Conservation (phyloP, 2,329 filamentous ascomycete genomes). For the Blastomyces parvus region DNA sequence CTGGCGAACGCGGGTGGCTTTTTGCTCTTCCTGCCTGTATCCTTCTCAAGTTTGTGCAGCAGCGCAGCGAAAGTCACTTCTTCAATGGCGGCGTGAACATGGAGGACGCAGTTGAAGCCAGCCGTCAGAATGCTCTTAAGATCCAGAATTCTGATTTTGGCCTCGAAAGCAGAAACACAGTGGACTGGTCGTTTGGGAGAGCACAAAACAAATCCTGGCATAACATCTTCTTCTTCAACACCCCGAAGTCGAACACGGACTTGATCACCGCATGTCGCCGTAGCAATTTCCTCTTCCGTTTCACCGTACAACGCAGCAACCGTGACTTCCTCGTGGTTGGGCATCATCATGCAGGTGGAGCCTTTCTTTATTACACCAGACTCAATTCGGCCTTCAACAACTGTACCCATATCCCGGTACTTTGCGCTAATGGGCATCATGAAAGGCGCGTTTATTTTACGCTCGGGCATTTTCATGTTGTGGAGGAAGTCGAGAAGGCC, state of each 20-base stretch:
- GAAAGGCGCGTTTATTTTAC: constrained; percentile 94
- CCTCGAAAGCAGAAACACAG: constrained; percentile 81
- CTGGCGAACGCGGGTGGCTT: constrained; percentile 82
- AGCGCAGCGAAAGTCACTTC: constrained; percentile 86
- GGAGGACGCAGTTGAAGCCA: constrained; percentile 95
- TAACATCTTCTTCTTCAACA: constrained; percentile 93
- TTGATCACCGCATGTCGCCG: constrained; percentile 86
- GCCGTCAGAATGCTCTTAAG: constrained; percentile 88
- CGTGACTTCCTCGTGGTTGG: constrained; percentile 72
- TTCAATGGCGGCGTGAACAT: constrained; percentile 95
- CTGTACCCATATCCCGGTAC: constrained; percentile 93
- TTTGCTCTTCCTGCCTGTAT: constrained; percentile 89
- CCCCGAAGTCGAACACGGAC: constrained; percentile 85
- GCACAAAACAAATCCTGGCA: constrained; percentile 92
- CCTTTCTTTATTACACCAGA: constrained; percentile 89
- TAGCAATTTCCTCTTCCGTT: constrained; percentile 79
- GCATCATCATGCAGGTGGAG: constrained; percentile 84
- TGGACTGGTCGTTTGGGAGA: constrained; percentile 89
- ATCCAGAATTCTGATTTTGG: constrained; percentile 90
- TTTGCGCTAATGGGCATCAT: constrained; percentile 98
- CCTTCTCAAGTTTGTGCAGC: constrained; percentile 91
- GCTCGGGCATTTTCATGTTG: constrained; percentile 80
- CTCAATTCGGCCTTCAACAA: constrained; percentile 96
- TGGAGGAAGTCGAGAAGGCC: constrained; percentile 95
- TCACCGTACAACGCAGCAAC: constrained; percentile 86